Base-by-base conservation (phyloP, 192 early-diverging fungal genomes). In the Podila minutissima region DNA sequence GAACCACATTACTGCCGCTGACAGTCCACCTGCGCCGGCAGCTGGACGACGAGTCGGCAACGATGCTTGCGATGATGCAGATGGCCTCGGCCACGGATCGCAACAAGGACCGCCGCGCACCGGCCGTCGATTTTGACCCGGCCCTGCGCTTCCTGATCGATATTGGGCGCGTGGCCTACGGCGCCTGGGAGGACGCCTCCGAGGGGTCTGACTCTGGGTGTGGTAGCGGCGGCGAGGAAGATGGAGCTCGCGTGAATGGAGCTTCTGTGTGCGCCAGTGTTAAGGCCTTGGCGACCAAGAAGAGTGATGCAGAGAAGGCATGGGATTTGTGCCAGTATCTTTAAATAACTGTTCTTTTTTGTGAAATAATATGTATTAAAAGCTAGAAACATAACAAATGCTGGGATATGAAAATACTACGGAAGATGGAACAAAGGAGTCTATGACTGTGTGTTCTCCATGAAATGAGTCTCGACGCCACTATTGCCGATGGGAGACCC, bases 141-240 rank as follows among this genome's bases (percentile, higher is more conserved):
- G 75, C 75, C 1, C 53, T 79, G 5, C 64, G 66, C 29, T 79
- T 79, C 70, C 37, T 79, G 65, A 79, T 79, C 33, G 75, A 79
- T 4, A 64, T 79, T 58, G 75, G 75, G 20, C 70, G 75, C 15
- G 75, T 79, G 8, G 66, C 70, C 29, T 79, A 79, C 59, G 75
- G 75, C 29, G 75, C 75, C 29, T 79, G 75, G 75, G 75, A 79
- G 60, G 75, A 79, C 29, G 75, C 63, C 0, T 79, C 75, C 2
- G 75, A 79, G 20, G 75, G 75, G 28, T 79, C 75, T 2, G 75
- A 79, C 24, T 79, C 75, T 50, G 75, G 75, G 5, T 79, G 75
- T 11, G 61, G 75, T 4, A 79, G 75, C 59, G 75, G 75, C 12
- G 75, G 75, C 17, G 75, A 79, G 24, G 75, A 79, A 19, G 75